phyloP scores from a whole-genome alignment of 148 eudicot species.

The Suaeda aralocaspica region DNA sequence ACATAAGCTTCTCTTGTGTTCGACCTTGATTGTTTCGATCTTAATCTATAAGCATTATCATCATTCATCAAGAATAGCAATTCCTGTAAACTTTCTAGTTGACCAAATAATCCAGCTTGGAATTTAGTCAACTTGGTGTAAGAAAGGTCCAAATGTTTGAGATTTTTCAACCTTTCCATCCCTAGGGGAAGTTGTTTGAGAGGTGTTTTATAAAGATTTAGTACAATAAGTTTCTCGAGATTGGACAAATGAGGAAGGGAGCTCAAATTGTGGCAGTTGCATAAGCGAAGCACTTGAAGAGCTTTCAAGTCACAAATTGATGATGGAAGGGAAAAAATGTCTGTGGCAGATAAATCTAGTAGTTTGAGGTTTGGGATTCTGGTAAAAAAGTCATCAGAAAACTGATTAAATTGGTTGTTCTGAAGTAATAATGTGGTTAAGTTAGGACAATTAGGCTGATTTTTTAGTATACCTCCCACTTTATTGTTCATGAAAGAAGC shows the following conservation, averaged over 20 bases:
- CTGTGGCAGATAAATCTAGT: slow-evolving; percentile 3
- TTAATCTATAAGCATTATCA: background rate
- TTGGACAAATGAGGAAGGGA: slow-evolving; percentile 5
- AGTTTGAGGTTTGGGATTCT: slow-evolving; percentile 8
- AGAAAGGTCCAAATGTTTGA: background rate
- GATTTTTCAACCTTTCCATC: background rate
- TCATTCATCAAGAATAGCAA: slow-evolving; percentile 1
- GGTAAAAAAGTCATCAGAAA: background rate
- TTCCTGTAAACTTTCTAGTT: background rate
- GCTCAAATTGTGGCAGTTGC: background rate
- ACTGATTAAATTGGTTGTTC: background rate
- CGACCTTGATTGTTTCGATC: background rate
- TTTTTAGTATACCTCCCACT: background rate
- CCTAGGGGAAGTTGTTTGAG: background rate
- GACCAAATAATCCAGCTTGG: background rate
- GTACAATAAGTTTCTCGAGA: slow-evolving; percentile 6
- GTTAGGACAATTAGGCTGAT: background rate
- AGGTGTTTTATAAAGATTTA: slow-evolving; percentile 11
- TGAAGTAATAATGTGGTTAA: slow-evolving; percentile 15
- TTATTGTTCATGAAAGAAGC: slow-evolving; percentile 6
- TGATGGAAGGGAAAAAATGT: background rate
- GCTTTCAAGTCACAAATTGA: background rate
- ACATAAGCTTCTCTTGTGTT: background rate
- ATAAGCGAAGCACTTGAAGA: slow-evolving; percentile 13
- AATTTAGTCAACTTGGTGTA: background rate